Percentiles rank a stretch among this genome's conserved stretches.
phyloP scores from a whole-genome alignment of 2,329 filamentous ascomycete genomes.

The Bipolaris cookei region DNA sequence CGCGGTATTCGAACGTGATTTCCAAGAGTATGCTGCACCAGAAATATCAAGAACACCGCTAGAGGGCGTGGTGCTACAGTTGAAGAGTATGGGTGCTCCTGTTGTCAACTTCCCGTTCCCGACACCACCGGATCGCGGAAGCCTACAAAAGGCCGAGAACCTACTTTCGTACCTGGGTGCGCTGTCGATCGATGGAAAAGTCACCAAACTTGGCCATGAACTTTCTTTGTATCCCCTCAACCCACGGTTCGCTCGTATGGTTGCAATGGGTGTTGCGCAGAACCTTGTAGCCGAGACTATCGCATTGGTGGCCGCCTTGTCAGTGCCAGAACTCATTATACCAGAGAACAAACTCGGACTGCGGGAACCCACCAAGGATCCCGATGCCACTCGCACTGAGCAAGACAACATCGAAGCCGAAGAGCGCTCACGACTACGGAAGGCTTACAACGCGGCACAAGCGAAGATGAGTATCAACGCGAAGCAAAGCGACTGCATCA shows the following conservation, averaged over 20 bases:
- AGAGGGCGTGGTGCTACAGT: conserved; percentile 84
- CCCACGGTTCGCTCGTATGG: conserved; percentile 87
- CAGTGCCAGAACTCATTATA: conserved; percentile 86
- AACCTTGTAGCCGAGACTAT: conserved; percentile 85
- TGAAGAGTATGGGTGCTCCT: conserved; percentile 93
- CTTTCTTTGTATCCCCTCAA: conserved; percentile 90
- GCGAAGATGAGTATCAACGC: conserved; percentile 77
- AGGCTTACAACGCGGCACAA: conserved; percentile 73
- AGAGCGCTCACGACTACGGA: conserved; percentile 68
- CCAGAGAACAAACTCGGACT: conserved; percentile 79
- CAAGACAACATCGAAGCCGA: conserved; percentile 76
- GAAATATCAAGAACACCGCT: conserved; percentile 91
- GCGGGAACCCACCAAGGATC: conserved; percentile 54
- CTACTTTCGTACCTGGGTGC: conserved; percentile 86
- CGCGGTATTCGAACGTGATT: conserved; percentile 89
- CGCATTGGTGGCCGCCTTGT: conserved; percentile 84
- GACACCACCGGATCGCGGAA: conserved; percentile 79
- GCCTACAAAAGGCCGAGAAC: conserved; percentile 82
- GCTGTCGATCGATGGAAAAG: conserved; percentile 71
- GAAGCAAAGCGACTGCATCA: conserved; percentile 84
- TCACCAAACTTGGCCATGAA: conserved; percentile 79
- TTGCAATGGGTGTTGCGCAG: conserved; percentile 85
- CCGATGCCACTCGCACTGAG: conserved; percentile 60
- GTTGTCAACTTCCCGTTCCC: conserved; percentile 96
- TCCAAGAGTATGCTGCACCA: conserved; percentile 82